phyloP scores from a whole-genome alignment of 768 basidiomycete species.

The Rhizopogon vesiculosus region DNA sequence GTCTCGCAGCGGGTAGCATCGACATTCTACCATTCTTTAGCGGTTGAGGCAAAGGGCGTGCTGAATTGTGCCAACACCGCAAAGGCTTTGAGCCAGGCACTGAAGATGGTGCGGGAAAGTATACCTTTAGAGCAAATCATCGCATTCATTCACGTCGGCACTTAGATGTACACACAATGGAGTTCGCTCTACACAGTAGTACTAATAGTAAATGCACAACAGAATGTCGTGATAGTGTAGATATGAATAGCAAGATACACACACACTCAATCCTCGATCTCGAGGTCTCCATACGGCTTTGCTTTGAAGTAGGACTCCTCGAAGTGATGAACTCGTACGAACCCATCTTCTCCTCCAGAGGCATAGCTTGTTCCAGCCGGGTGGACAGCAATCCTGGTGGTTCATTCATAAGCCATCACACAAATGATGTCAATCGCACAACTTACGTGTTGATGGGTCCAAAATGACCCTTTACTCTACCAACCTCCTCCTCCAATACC shows the following conservation, averaged over 20 bases:
- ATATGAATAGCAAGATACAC: constrained; percentile 6
- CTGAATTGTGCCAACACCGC: constrained; percentile 14
- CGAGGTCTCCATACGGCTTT: constrained; percentile 87
- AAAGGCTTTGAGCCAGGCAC: constrained; percentile 14
- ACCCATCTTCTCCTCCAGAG: constrained; percentile 96
- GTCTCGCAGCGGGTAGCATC: constrained; percentile 13
- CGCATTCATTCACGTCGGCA: constrained; percentile 25
- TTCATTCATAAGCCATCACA: constrained; percentile 4
- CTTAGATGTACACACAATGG: constrained; percentile 1
- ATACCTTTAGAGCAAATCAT: constrained; percentile 20
- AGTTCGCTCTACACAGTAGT: not conserved
- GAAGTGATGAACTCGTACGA: constrained; percentile 86
- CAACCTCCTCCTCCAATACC: constrained; percentile 94
- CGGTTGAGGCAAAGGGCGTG: constrained; percentile 8
- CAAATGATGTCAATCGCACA: not conserved
- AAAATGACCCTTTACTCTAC: constrained; percentile 96
- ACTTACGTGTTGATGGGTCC: constrained; percentile 94
- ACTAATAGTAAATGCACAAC: not conserved
- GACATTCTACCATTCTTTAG: constrained; percentile 17
- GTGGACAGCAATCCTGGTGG: constrained; percentile 80
- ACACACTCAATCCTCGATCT: constrained; percentile 52
- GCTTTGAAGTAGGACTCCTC: constrained; percentile 93
- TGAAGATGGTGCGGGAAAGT: constrained; percentile 6
- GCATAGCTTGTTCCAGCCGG: constrained; percentile 86
- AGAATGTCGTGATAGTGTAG: not conserved